These are phyloP conservation scores for Venturia effusa DNA, from an alignment of 2,329 filamentous ascomycete genomes.

Conservation along the genomic window DNA sequence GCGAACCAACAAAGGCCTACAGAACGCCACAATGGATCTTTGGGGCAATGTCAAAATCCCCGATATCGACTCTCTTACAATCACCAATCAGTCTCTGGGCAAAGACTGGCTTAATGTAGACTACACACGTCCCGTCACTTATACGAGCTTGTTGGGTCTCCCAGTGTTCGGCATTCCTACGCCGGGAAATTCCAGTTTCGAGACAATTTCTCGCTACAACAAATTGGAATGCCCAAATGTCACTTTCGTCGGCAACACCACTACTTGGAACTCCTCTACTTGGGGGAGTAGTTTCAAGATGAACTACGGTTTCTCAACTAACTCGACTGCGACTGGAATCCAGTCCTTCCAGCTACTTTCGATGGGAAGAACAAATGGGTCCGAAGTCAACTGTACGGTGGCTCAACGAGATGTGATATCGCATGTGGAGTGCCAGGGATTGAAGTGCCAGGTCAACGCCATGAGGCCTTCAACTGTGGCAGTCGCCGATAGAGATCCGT, in stretches of 20 bases:
- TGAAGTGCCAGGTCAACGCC: background rate
- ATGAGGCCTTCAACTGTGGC: background rate
- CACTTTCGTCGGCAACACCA: background rate
- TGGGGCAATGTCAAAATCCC: constrained; percentile 29
- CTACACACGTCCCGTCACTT: constrained; percentile 15
- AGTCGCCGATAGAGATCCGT: background rate
- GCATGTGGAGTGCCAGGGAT: background rate
- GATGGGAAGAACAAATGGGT: background rate
- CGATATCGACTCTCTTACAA: constrained; percentile 14
- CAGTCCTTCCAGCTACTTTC: background rate
- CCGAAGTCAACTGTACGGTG: background rate
- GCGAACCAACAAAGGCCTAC: constrained; percentile 17
- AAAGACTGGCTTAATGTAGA: constrained; percentile 19
- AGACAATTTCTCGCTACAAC: background rate
- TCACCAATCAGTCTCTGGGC: constrained; percentile 6
- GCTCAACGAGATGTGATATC: background rate
- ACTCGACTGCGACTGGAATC: background rate
- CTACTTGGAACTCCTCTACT: background rate
- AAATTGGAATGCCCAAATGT: background rate
- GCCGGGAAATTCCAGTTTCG: background rate
- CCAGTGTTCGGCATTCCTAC: background rate
- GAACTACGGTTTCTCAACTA: background rate
- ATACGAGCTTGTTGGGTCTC: constrained; percentile 18
- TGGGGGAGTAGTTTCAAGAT: constrained; percentile 2
- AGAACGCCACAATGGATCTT: constrained; percentile 19